Conservation (phyloP, 805 yeast species). For the Cyberlindnera japonica region DNA sequence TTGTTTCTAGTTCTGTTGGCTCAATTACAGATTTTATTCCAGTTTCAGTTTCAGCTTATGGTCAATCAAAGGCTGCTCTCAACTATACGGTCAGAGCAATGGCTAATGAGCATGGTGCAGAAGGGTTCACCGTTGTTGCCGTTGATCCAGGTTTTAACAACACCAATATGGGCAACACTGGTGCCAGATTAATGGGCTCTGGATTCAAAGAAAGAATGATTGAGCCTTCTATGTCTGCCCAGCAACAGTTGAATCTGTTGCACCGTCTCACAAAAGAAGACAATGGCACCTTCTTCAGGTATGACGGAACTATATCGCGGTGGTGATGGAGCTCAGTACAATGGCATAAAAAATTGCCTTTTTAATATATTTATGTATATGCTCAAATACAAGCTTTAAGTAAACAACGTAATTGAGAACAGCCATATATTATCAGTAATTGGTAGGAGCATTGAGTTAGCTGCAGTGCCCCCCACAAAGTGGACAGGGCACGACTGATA, state of each 20-base stretch:
- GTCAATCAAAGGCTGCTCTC: slow-evolving; percentile 37
- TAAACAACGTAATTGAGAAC: too few species aligned
- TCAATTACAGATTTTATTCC: slow-evolving; percentile 20
- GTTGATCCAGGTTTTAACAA: not conserved
- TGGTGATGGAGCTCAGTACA: slow-evolving; percentile 1
- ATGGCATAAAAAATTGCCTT: too few species aligned
- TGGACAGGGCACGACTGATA: too few species aligned
- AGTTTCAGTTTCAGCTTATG: slow-evolving; percentile 30
- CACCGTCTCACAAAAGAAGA: slow-evolving; percentile 1
- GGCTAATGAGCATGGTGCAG: slow-evolving; percentile 25
- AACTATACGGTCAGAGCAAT: slow-evolving; percentile 31
- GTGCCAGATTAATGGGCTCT: not conserved
- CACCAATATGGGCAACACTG: slow-evolving; percentile 25
- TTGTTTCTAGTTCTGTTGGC: slow-evolving; percentile 30
- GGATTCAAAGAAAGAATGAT: not conserved
- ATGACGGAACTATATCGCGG: slow-evolving; percentile 1
- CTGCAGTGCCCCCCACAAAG: too few species aligned
- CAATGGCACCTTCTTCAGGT: slow-evolving; percentile 11
- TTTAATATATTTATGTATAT: too few species aligned
- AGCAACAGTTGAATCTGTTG: not conserved
- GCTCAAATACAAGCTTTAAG: too few species aligned
- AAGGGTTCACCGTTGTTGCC: slow-evolving; percentile 22
- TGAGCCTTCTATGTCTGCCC: slow-evolving; percentile 1
- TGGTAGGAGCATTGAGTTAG: too few species aligned
- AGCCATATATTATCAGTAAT: too few species aligned